phyloP scores from a whole-genome alignment of 257 asterid genomes.

The Osmanthus fragrans region DNA sequence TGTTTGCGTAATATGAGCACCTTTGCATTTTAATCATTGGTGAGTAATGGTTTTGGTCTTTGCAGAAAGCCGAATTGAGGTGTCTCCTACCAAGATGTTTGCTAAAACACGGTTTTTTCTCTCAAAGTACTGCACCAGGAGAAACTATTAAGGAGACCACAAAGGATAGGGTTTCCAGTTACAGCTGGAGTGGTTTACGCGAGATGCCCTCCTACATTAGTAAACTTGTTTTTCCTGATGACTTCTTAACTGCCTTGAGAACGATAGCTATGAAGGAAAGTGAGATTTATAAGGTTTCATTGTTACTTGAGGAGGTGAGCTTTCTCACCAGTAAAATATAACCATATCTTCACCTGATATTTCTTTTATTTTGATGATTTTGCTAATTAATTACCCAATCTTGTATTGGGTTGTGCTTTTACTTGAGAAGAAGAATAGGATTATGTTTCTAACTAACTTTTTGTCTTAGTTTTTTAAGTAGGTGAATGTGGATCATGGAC shows the following conservation, averaged over 20 bases:
- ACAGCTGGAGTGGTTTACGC: conserved; percentile 84
- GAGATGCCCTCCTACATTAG: conserved; percentile 61
- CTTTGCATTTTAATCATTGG: not conserved
- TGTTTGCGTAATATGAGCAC: conserved; percentile 12
- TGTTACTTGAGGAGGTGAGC: conserved; percentile 81
- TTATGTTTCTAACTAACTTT: not conserved
- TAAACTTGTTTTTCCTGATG: conserved; percentile 82
- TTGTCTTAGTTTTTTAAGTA: not conserved
- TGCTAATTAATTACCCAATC: not conserved
- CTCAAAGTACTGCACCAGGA: conserved; percentile 39
- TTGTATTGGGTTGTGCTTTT: not conserved
- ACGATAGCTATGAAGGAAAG: conserved; percentile 79
- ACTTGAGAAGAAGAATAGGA: not conserved
- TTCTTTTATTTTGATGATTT: not conserved
- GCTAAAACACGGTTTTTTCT: conserved; percentile 72
- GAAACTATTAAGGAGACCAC: conserved; percentile 27
- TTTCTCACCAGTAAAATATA: conserved; percentile 11
- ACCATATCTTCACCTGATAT: not conserved
- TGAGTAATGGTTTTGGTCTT: conserved; percentile 19
- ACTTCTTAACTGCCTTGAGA: conserved; percentile 78
- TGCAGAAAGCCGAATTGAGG: conserved; percentile 80
- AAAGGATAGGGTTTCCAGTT: conserved; percentile 32
- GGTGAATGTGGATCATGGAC: not conserved
- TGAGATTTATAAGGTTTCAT: conserved; percentile 66
- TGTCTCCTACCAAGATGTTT: conserved; percentile 72